These are phyloP conservation scores for Yamadazyma sp. DNA, from an alignment of 805 yeast genomes.

Conservation along the genomic window DNA sequence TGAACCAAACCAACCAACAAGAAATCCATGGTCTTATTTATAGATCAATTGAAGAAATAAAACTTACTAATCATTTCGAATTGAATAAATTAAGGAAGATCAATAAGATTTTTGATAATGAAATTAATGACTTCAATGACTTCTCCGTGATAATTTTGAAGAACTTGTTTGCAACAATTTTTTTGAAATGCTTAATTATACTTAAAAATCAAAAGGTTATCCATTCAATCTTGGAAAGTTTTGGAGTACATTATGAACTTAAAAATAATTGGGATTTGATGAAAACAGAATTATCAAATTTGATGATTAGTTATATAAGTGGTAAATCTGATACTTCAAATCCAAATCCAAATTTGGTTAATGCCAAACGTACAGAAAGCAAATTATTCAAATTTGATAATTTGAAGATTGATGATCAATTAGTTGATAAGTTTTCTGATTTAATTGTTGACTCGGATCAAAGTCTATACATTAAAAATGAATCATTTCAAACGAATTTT, in stretches of 20 bases:
- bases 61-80: slow-evolving; percentile 47
- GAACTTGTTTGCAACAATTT: slow-evolving; percentile 71
- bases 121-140: slow-evolving; percentile 38
- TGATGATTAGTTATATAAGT: slow-evolving; percentile 33
- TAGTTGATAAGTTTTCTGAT: slow-evolving; percentile 9
- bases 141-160: slow-evolving; percentile 54
- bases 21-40: slow-evolving; percentile 66
- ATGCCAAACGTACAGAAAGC: slow-evolving; percentile 12
- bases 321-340: slow-evolving; percentile 15
- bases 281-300: slow-evolving; percentile 28
- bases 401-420: slow-evolving; percentile 13
- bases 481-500: slow-evolving; percentile 51
- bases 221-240: slow-evolving; percentile 47
- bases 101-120: slow-evolving; percentile 28
- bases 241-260: slow-evolving; percentile 24
- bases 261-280: slow-evolving; percentile 28
- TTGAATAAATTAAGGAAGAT: slow-evolving; percentile 25
- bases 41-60: slow-evolving; percentile 62
- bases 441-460: slow-evolving; percentile 6
- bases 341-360: not conserved
- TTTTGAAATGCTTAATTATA: slow-evolving; percentile 57
- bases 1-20: slow-evolving; percentile 51
- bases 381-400: slow-evolving; percentile 32
- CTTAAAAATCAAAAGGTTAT: slow-evolving; percentile 70
- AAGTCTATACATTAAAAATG: slow-evolving; percentile 57